Evolutionary conservation across 306 rosid genomes (phyloP).

Genomic region (Mimosa pudica): DNA sequence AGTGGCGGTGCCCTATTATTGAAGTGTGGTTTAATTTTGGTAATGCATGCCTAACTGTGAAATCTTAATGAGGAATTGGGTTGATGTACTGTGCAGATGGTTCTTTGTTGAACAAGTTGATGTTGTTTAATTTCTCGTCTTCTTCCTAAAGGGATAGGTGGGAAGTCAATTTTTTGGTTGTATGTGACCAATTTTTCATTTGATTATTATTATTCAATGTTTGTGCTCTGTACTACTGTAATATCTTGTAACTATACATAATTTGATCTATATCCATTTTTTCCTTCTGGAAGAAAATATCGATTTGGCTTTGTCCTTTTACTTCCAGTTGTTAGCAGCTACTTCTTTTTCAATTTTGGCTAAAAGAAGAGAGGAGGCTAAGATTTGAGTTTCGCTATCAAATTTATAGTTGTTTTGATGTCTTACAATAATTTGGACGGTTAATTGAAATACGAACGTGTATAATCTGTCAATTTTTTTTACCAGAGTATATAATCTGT

Average conservation of each 20-base stretch:
- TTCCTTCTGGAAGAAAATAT: not conserved
- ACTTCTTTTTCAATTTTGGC: not conserved
- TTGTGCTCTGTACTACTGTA: constrained; percentile 2
- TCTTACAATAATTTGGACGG: not conserved
- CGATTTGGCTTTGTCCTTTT: constrained; percentile 18
- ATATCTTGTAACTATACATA: constrained; percentile 7
- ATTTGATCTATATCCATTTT: not conserved
- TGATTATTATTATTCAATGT: constrained; percentile 24
- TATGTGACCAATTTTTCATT: constrained; percentile 29
- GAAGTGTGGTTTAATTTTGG: not conserved
- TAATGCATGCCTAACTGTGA: not conserved
- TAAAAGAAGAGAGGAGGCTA: not conserved
- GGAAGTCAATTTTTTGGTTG: constrained; percentile 11
- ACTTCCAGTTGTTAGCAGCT: not conserved
- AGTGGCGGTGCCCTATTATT: constrained; percentile 53
- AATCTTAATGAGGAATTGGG: not conserved
- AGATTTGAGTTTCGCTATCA: not conserved
- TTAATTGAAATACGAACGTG: not conserved
- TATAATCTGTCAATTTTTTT: too few relatives aligned
- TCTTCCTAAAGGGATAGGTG: not conserved
- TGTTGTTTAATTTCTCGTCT: not conserved
- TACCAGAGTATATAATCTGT: not conserved
- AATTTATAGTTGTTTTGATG: not conserved
- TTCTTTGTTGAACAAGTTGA: not conserved
- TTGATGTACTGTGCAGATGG: too few relatives aligned